These are phyloP conservation scores for Sindora glabra DNA, from an alignment of 306 rosid species.

Conservation along the genomic window DNA sequence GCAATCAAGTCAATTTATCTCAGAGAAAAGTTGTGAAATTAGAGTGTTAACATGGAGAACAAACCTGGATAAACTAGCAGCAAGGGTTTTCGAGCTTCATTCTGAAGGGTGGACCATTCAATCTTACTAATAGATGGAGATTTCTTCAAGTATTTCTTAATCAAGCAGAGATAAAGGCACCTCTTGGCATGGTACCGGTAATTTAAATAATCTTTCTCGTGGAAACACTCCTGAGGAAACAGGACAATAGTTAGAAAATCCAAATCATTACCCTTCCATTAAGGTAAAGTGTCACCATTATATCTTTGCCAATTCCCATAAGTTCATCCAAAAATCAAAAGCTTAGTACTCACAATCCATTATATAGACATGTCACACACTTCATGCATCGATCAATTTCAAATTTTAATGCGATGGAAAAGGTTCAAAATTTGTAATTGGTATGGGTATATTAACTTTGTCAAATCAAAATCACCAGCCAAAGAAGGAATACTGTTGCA, in stretches of 20 bases:
- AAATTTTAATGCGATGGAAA: not conserved
- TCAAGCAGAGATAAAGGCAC: slow-evolving; percentile 71
- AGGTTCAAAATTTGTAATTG: not conserved
- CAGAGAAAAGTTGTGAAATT: not conserved
- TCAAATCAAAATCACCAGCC: not conserved
- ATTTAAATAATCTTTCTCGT: slow-evolving; percentile 89
- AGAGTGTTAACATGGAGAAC: not conserved
- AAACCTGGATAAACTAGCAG: slow-evolving; percentile 69
- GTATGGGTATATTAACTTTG: not conserved
- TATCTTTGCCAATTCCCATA: too few relatives aligned
- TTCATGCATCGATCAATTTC: not conserved
- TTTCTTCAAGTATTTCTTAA: slow-evolving; percentile 55
- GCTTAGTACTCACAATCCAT: too few relatives aligned
- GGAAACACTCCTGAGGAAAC: slow-evolving; percentile 70
- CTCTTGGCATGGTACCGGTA: slow-evolving; percentile 81
- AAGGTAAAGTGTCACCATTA: too few relatives aligned
- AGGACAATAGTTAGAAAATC: not conserved
- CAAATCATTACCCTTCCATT: not conserved
- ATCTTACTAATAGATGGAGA: slow-evolving; percentile 53
- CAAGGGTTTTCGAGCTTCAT: slow-evolving; percentile 78
- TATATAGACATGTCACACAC: not conserved
- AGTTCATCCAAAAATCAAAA: too few relatives aligned
- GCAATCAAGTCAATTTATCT: not conserved
- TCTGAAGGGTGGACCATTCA: slow-evolving; percentile 80
- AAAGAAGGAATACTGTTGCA: not conserved